Percentiles rank a stretch among this genome's conserved stretches.
Evolutionary conservation across 257 asterid species (phyloP).

Genomic region (Solanum medicagineum): DNA sequence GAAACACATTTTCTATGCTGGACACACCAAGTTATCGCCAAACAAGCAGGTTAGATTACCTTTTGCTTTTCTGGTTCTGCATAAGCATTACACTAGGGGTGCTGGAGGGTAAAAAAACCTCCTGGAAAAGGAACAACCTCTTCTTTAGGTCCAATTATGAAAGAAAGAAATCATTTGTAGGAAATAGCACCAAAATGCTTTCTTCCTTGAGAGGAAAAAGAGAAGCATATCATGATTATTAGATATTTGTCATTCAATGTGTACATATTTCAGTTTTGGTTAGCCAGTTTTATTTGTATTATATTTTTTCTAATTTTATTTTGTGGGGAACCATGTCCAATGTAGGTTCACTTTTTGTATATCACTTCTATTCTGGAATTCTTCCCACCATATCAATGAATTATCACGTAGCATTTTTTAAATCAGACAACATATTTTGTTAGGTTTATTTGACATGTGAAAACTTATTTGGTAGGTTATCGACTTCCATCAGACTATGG

Average conservation of each 20-base stretch:
- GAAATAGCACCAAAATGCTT: background rate
- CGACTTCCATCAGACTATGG: constrained; percentile 95
- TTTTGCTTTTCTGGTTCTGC: background rate
- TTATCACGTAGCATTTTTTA: background rate
- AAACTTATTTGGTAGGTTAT: constrained; percentile 50
- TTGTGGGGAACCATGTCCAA: background rate
- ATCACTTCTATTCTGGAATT: background rate
- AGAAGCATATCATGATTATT: background rate
- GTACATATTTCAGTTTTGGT: background rate
- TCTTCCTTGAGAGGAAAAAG: background rate
- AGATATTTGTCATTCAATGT: background rate
- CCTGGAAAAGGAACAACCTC: background rate
- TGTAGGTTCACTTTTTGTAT: background rate
- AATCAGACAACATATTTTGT: background rate
- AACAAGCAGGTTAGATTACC: background rate
- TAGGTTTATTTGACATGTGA: background rate
- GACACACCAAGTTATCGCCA: background rate
- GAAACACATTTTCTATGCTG: background rate
- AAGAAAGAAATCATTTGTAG: background rate
- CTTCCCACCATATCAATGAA: background rate
- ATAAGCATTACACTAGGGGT: background rate
- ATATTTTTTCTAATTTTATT: background rate
- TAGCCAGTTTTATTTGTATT: background rate
- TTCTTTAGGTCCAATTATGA: background rate
- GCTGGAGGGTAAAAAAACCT: background rate